Evolutionary conservation across 2,329 filamentous ascomycete genomes (phyloP), one percentile per base, ranked within the genome.

Genomic region (Seiridium unicorne): DNA sequence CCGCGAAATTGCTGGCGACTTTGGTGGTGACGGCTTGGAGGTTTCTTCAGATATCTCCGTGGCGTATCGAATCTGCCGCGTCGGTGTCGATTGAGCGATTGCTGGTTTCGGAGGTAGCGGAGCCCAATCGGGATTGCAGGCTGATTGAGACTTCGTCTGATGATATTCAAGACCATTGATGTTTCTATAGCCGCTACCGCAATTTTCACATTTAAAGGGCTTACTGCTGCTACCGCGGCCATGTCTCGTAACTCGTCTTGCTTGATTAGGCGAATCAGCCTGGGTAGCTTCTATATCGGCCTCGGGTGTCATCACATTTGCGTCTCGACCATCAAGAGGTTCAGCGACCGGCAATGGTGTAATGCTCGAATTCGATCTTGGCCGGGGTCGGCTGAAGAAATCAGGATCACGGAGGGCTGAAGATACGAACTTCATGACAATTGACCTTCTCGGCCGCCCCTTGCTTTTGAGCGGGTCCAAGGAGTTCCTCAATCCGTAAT

Each of bases 121-220:
- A 13, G 76, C 69, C 53, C 74, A 81, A 59, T 70, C 68, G 2
- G 83, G 79, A 64, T 87, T 87, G 66, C 84, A 87, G 11, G 76
- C 31, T 3, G 81, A 81, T 61, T 75, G 75, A 1, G 84, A 82
- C 65, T 85, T 86, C 40, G 79, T 80, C 11, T 81, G 70, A 62
- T 87, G 84, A 66, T 87, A 87, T 55, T 85, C 83, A 13, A 87
- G 73, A 0, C 84, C 84, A 51, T 84, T 74, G 40, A 82, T 76
- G 56, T 87, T 87, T 69, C 85, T 86, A 83, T 84, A 87, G 9
- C 70, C 73, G 3, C 77, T 79, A 8, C 79, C 79, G 61, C 84
- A 87, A 48, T 78, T 82, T 8, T 83, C 77, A 62, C 84, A 87
- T 26, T 71, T 74, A 65, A 74, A 85, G 1, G 72, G 64, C 35